Base-by-base conservation (phyloP, 352 stramenopile genomes). In the Phytopythium montanum region DNA sequence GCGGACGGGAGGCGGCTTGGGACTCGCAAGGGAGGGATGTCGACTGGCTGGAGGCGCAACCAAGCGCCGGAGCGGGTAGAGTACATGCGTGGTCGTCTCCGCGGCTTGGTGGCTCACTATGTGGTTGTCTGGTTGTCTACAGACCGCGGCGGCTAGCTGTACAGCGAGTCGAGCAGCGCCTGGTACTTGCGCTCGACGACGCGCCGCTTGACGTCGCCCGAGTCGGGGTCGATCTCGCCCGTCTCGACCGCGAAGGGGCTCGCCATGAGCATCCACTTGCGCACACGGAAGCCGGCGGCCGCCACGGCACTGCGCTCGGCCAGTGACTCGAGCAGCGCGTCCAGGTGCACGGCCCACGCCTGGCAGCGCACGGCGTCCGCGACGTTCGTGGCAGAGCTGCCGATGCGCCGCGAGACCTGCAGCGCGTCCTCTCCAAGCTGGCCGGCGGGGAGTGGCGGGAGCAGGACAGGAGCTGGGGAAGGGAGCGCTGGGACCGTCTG, bases 261-360 rank as follows among this genome's bases (percentile, higher is more conserved):
- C 2, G 76, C 60, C 84, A 94, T 90, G 48, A 94, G 59, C 54
- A 90, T 87, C 84, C 84, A 94, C 65, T 92, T 94, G 54, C 84
- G 68, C 29, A 94, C 68, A 31, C 72, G 77, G 52, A 85, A 79
- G 23, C 77, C 79, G 0, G 84, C 88, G 13, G 53, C 53, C 3
- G 51, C 51, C n/a, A 93, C 59, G 1, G 66, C 69, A 48, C 81
- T 81, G 8, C 71, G 55, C 9, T 60, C 26, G 0, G 76, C 72
- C 3, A 92, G 67, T 13, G 73, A 36, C 26, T 90, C 80, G 12
- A 94, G 61, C 54, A 84, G 64, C 5, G 65, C 57, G 62, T 94
- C 84, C 45, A 94, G 88, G 60, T 90, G 81, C 41, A 92, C 74
- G 21, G 84, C 81, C 81, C 81, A 94, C 3, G 71, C 65, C 61